Percentiles rank a stretch among this genome's conserved stretches.
These are phyloP conservation scores for Boletus coccyginus DNA, from an alignment of 768 basidiomycete genomes.

Conservation along the genomic window DNA sequence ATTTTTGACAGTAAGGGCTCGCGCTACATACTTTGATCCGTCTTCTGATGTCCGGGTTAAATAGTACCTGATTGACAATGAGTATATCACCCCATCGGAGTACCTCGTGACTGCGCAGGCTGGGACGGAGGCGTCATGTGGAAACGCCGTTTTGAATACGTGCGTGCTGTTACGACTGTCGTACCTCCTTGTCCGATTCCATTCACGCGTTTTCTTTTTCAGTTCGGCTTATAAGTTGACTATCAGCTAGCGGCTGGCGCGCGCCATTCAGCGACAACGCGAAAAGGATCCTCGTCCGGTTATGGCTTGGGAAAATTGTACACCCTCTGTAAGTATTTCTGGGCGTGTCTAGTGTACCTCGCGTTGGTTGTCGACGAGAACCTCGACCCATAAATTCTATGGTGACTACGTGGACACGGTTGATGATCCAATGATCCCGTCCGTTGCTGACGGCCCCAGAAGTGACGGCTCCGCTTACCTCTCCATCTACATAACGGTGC, in stretches of 20 bases:
- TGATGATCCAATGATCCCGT: too few relatives aligned
- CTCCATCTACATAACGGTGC: too few relatives aligned
- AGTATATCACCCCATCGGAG: slow-evolving; percentile 47
- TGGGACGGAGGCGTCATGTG: slow-evolving; percentile 61
- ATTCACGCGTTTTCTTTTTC: background rate
- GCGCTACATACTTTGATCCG: background rate
- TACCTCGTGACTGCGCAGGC: slow-evolving; percentile 59
- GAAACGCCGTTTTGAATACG: slow-evolving; percentile 54
- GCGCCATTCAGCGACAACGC: background rate
- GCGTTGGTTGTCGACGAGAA: background rate
- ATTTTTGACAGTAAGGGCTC: slow-evolving; percentile 46
- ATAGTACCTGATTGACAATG: slow-evolving; percentile 50
- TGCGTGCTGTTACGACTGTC: slow-evolving; percentile 27
- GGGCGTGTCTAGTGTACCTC: background rate
- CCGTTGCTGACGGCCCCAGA: too few relatives aligned
- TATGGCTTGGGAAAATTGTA: background rate
- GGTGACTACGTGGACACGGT: background rate
- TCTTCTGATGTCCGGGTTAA: background rate
- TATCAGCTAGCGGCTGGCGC: slow-evolving; percentile 35
- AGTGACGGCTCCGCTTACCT: too few relatives aligned
- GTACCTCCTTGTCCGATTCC: background rate
- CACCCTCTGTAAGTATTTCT: background rate
- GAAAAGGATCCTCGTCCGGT: background rate
- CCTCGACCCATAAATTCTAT: background rate
- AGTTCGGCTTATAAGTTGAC: slow-evolving; percentile 47